Base-by-base conservation (phyloP, 305 asterid species). In the Fraxinus platypoda region DNA sequence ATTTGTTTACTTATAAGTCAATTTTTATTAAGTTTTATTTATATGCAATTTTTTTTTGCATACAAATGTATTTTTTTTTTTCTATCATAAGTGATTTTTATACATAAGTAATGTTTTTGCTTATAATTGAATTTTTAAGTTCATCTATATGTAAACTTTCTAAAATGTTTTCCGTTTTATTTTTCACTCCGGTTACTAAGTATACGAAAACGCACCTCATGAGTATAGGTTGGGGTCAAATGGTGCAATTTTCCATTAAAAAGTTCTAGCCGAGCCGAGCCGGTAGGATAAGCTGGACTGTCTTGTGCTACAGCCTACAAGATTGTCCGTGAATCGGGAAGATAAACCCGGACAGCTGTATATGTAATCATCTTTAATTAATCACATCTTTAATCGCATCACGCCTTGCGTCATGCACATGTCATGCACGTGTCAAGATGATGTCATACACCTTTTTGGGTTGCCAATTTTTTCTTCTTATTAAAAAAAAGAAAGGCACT, bases 271-370 rank as follows among this genome's bases (percentile, higher is more conserved):
- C 41, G 72, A 81, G 85, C 34, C 1, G 57, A 81, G 81, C 84
- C 82, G 86, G 85, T 87, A 79, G 82, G 33, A 4, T 38, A 25
- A 84, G 82, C 34, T 2, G 11, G 59, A 43, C 81, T 77, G 88
- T 81, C 85, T 86, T 89, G 87, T 89, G 87, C 81, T 77, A 9
- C n/a, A n/a, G n/a, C n/a, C n/a, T n/a, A n/a, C 82, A 89, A 89
- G 91, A 62, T 78, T 91, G 94, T 86, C 89, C 85, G 91, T 81
- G 89, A 80, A 81, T 77, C 52, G 88, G 90, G 91, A 87, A 80
- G 83, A 84, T 80, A 76, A 80, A 84, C 41, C 41, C 66, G 70
- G 81, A 62, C 82, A 87, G 87, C 89, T 90, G 88, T 88, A 88
- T 87, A 87, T 84, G 83, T 79, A 81, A 79, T 80, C 82, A 82